Evolutionary conservation across 306 rosid species (phyloP).

Genomic region (Prunus dulcis): DNA sequence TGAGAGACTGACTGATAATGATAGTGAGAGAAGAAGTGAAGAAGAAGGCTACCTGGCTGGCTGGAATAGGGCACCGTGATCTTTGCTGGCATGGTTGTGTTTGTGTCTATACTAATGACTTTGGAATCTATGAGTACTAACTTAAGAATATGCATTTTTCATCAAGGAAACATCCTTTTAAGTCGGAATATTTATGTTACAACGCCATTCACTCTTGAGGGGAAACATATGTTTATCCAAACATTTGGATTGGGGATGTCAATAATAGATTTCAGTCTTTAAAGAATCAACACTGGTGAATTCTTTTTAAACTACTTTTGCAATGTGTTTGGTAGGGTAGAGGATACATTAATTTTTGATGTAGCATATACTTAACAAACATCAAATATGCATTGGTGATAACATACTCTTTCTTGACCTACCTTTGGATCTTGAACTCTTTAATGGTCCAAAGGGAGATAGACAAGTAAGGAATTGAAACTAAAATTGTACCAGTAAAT

Average conservation of each 20-base stretch:
- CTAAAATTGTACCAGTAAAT: constrained; percentile 12
- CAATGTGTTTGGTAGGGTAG: background rate
- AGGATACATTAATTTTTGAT: constrained; percentile 8
- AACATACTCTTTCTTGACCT: constrained; percentile 80
- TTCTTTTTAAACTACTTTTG: background rate
- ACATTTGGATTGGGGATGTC: constrained; percentile 76
- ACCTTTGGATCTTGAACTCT: constrained; percentile 69
- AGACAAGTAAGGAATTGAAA: constrained; percentile 55
- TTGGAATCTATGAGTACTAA: no score
- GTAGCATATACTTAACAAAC: constrained; percentile 5
- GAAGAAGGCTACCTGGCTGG: no score
- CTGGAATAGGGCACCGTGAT: no score
- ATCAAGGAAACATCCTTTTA: no score
- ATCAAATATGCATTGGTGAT: constrained; percentile 53
- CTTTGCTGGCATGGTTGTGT: no score
- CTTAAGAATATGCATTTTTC: no score
- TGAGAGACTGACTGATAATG: no score
- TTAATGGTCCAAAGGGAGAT: constrained; percentile 79
- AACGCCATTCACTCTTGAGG: constrained; percentile 76
- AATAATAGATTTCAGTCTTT: constrained; percentile 82
- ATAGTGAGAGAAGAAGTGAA: no score
- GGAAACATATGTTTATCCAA: constrained; percentile 48
- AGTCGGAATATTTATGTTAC: background rate
- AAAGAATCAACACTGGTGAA: constrained; percentile 82
- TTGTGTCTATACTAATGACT: no score